Conservation (phyloP, 306 rosid genomes). For the Astragalus glycyphyllos region DNA sequence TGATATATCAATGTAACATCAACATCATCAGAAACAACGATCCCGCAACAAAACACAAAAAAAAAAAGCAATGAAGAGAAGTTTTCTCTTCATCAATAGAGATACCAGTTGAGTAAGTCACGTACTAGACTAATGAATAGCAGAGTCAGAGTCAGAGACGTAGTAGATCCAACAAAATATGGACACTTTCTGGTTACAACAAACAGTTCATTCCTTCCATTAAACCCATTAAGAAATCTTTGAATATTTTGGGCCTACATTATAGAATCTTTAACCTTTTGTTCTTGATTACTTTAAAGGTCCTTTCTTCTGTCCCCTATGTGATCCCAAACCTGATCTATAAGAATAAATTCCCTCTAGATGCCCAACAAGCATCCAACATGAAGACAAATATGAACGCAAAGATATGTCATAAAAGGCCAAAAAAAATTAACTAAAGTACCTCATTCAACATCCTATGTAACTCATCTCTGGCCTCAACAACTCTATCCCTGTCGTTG, state of each 20-base stretch:
- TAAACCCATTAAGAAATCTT: background rate
- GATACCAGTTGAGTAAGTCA: background rate
- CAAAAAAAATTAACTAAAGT: conserved; percentile 34
- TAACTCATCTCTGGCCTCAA: conserved; percentile 98
- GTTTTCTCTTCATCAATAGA: background rate
- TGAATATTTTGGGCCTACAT: background rate
- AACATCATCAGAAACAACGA: conserved; percentile 7
- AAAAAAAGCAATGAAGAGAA: conserved; percentile 3
- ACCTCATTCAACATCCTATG: conserved; percentile 99
- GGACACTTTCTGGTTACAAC: conserved; percentile 1
- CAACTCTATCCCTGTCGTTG: conserved; percentile 99
- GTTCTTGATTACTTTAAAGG: conserved; percentile 12
- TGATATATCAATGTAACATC: background rate
- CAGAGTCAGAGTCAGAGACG: background rate
- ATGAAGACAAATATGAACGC: conserved; percentile 26
- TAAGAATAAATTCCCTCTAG: background rate
- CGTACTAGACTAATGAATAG: conserved; percentile 19
- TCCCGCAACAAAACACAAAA: background rate
- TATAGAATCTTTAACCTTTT: conserved; percentile 1
- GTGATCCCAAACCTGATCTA: conserved; percentile 20
- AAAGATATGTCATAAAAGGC: background rate
- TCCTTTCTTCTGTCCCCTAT: background rate
- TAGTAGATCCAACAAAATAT: conserved; percentile 17
- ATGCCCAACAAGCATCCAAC: background rate
- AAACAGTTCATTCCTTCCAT: background rate